Evolutionary conservation across 2,329 filamentous ascomycete genomes (phyloP), one percentile per base, ranked within the genome.

Genomic region (Fusarium miscanthi): DNA sequence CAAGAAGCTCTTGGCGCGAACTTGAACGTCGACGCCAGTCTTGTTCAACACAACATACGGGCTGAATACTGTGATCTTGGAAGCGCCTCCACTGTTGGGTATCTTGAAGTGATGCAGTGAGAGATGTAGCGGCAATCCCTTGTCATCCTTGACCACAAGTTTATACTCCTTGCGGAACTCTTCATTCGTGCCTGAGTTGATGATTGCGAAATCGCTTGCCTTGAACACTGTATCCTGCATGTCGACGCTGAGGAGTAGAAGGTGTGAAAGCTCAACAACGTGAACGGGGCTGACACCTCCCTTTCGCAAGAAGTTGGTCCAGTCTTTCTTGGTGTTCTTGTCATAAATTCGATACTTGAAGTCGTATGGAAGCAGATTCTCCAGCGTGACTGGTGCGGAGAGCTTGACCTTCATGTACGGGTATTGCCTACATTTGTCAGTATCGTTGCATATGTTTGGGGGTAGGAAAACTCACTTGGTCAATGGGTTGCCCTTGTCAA

Each of bases 261-360:
- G 86, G 82, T 98, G 97, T 2, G 95, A 98, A 25, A 99, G 86
- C 82, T 99, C 95, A 23, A 98, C 95, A 14, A 98, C 95, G 80
- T 99, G 96, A 1, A 99, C 95, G 2, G 97, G 97, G 80, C 96
- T 99, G 63, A 98, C 92, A 19, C 97, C 97, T 31, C 97, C 96
- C 82, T 98, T 98, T 63, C 96, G 91, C 51, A 99, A 85, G 84
- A 99, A 99, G 81, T 99, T 99, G 8, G 94, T 97, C 96, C 96
- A 99, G 80, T 99, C 96, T 80, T 97, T 97, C 86, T 95, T 97
- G 0, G 95, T 98, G 81, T 97, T 97, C 84, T 97, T 98, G 85
- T 99, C 96, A 79, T 98, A 99, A 61, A 99, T 98, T 61, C 95
- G 91, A 81, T 99, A 99, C 82, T 99, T 98, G 89, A 99, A 99